Percentiles rank a stretch among this genome's conserved stretches.
These are phyloP conservation scores for Neurospora sp. DNA, from an alignment of 495 filamentous ascomycete species.

Conservation along the genomic window DNA sequence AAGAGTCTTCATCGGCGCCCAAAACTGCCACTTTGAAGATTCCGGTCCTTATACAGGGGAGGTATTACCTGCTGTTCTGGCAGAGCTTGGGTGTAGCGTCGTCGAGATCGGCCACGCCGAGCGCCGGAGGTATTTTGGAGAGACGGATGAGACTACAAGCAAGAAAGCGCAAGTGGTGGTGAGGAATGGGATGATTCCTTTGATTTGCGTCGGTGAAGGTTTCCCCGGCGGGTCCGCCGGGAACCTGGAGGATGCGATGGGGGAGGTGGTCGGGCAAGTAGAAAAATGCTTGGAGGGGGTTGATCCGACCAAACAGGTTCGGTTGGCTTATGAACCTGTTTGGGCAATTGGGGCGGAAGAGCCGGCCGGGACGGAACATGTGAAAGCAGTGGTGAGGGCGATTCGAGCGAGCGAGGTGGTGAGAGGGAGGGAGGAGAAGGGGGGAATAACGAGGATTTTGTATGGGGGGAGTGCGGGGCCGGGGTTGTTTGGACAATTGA, in stretches of 20 bases:
- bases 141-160: conserved; percentile 54
- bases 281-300: conserved; percentile 48
- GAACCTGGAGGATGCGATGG: no score
- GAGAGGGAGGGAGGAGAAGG: conserved; percentile 29
- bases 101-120: conserved; percentile 79
- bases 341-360: conserved; percentile 74
- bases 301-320: conserved; percentile 50
- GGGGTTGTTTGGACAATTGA: conserved; percentile 57
- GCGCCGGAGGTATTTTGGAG: conserved; percentile 55
- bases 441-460: conserved; percentile 52
- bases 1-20: conserved; percentile 54
- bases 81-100: conserved; percentile 53
- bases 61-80: conserved; percentile 56
- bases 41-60: conserved; percentile 67
- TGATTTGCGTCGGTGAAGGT: conserved; percentile 71
- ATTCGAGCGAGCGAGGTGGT: conserved; percentile 41
- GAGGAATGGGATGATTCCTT: conserved; percentile 59
- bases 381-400: conserved; percentile 55
- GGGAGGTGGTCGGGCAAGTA: conserved; percentile 56
- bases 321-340: conserved; percentile 81
- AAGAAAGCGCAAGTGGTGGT: conserved; percentile 58
- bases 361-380: conserved; percentile 64
- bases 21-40: conserved; percentile 60
- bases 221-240: neutral
- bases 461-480: conserved; percentile 77